A percentile compares a stretch with the other conserved stretches of the same genome.
Conservation (phyloP, 768 basidiomycete genomes). For the Lepiota brunneoincarnata region DNA sequence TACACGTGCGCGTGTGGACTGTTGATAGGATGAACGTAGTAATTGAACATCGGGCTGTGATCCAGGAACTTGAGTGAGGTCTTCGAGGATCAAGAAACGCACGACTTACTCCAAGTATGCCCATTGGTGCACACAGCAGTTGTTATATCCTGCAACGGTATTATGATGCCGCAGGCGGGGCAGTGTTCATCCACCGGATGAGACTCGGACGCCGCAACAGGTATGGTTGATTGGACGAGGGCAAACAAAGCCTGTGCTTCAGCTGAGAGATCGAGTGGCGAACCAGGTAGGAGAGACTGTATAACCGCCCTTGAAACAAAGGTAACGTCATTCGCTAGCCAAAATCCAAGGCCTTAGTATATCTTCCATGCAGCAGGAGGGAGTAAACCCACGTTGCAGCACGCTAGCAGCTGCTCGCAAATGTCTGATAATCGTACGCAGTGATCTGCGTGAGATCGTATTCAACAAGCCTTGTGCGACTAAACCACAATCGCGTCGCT, state of each 20-base stretch:
- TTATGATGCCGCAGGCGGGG: conserved; percentile 65
- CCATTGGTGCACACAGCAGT: conserved; percentile 66
- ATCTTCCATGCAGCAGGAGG: neutral
- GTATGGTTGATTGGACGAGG: conserved; percentile 22
- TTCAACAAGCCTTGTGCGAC: conserved; percentile 51
- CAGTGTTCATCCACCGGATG: conserved; percentile 58
- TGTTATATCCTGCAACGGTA: conserved; percentile 59
- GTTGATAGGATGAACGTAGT: conserved; percentile 83
- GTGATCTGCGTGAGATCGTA: conserved; percentile 48
- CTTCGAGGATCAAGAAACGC: conserved; percentile 6
- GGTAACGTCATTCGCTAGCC: conserved; percentile 56
- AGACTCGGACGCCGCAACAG: conserved; percentile 19
- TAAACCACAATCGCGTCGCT: conserved; percentile 44
- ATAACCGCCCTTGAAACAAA: conserved; percentile 61
- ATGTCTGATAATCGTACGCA: conserved; percentile 58
- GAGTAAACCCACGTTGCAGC: conserved; percentile 40
- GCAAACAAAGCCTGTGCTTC: conserved; percentile 32
- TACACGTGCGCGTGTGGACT: conserved; percentile 72
- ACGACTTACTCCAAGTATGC: conserved; percentile 69
- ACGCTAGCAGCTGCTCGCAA: conserved; percentile 41
- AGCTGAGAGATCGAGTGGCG: conserved; percentile 34
- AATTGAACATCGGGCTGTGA: conserved; percentile 71
- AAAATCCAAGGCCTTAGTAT: neutral
- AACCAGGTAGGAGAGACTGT: conserved; percentile 54
- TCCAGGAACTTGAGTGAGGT: conserved; percentile 14